Evolutionary conservation across 192 early-diverging fungal species (phyloP), one percentile per base, ranked within the genome.

Genomic region (Haplosporangium gracile): DNA sequence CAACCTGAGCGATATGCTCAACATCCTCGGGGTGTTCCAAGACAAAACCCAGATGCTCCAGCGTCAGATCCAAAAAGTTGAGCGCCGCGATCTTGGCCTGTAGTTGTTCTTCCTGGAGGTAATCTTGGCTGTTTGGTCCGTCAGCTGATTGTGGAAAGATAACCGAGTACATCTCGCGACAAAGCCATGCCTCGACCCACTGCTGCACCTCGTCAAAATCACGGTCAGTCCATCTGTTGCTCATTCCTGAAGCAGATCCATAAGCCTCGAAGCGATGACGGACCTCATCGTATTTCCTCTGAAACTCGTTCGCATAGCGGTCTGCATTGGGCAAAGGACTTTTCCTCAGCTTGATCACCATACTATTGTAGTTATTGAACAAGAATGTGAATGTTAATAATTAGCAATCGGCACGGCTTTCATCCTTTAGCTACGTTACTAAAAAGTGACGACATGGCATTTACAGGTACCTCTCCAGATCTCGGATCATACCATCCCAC

Each of bases 81-180:
- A 95, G 80, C 24, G 95, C 95, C 3, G 93, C 93, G 39, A 95
- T 93, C 42, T 93, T 91, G 74, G 93, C 93, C 29, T 91, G 92
- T 34, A 94, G 80, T 63, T 89, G 90, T 72, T 94, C 93, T 72
- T 95, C 95, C 22, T 89, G 91, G 72, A 86, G 72, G 2, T 88
- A 85, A 51, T 94, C 95, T 78, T 93, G 91, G 38, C 89, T 85
- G 68, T 82, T 77, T n/a, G 74, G 73, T 36, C 79, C 79, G 24
- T 80, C 45, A 2, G 39, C 49, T 29, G 88, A 79, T 29, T 78
- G 74, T 0, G 88, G 72, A 72, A 90, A 91, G 5, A 91, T 75
- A 6, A 76, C 55, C 2, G 78, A 73, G 70, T 92, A 92, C 34
- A 92, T 53, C 49, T 90, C 88, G 4, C 79, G 72, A 72, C 91